These are phyloP conservation scores for Phytopythium mirpurense DNA, from an alignment of 352 stramenopile species.

Conservation along the genomic window DNA sequence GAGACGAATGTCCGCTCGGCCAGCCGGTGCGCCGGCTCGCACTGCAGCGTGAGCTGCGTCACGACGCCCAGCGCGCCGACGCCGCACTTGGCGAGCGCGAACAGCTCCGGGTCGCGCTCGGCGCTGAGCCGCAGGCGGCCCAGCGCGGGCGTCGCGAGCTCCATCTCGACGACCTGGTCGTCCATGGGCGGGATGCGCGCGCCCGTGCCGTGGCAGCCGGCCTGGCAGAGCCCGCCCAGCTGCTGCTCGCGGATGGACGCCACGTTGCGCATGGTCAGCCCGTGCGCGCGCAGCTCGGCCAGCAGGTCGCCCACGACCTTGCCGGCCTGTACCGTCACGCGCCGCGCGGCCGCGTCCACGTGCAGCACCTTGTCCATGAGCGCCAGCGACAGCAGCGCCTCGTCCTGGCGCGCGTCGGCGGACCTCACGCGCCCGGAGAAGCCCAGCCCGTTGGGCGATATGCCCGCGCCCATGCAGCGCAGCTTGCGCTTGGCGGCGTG, in stretches of 20 bases:
- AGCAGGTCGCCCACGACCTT: slow-evolving; percentile 75
- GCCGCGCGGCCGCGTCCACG: slow-evolving; percentile 86
- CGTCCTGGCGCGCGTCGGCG: slow-evolving; percentile 19
- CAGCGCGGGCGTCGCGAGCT: slow-evolving; percentile 92
- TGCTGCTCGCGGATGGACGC: slow-evolving; percentile 98
- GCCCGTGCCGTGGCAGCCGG: slow-evolving; percentile 95
- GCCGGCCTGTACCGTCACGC: slow-evolving; percentile 90
- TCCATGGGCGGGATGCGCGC: slow-evolving; percentile 94
- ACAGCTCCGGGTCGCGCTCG: slow-evolving; percentile 77
- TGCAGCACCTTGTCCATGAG: slow-evolving; percentile 90
- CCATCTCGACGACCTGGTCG: slow-evolving; percentile 95
- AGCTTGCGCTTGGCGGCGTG: slow-evolving; percentile 74
- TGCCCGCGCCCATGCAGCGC: slow-evolving; percentile 92
- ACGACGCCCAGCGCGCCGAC: slow-evolving; percentile 95
- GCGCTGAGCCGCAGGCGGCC: slow-evolving; percentile 88
- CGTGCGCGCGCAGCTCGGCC: slow-evolving; percentile 66
- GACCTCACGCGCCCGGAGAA: slow-evolving; percentile 56
- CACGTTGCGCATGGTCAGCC: slow-evolving; percentile 97
- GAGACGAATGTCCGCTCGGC: slow-evolving; percentile 93
- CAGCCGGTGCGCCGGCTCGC: slow-evolving; percentile 91
- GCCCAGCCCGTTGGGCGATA: slow-evolving; percentile 96
- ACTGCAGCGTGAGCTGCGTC: slow-evolving; percentile 95
- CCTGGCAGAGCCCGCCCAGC: slow-evolving; percentile 95
- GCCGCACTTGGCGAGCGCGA: slow-evolving; percentile 92
- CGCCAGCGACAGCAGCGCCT: slow-evolving; percentile 90